Evolutionary conservation across 2,329 filamentous ascomycete species (phyloP).

Genomic region (Pyrenochaeta sp.): DNA sequence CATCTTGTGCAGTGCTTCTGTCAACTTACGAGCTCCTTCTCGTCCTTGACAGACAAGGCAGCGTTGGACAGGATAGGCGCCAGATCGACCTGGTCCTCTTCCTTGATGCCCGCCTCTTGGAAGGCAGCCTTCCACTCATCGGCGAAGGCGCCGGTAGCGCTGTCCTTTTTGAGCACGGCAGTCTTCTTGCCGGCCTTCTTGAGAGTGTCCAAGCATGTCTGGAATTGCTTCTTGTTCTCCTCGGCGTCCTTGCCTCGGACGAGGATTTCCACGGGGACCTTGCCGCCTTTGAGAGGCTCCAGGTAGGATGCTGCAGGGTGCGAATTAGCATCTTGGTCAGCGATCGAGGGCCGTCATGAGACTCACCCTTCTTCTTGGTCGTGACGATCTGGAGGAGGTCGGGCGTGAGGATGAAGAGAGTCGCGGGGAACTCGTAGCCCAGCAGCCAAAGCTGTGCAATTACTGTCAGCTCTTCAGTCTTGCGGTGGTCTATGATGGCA

Average conservation of each 20-base stretch:
- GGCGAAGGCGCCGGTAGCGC: conserved; percentile 84
- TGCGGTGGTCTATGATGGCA: not conserved
- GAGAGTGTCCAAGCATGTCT: conserved; percentile 83
- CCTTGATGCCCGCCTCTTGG: conserved; percentile 75
- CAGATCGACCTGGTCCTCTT: conserved; percentile 88
- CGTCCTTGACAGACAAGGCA: conserved; percentile 92
- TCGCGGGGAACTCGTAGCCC: conserved; percentile 98
- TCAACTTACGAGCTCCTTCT: conserved; percentile 76
- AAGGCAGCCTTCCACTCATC: conserved; percentile 95
- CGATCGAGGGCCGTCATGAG: not conserved
- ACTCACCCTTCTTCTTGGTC: conserved; percentile 91
- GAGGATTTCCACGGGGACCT: conserved; percentile 90
- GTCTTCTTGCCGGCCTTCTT: conserved; percentile 92
- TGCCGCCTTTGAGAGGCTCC: conserved; percentile 89
- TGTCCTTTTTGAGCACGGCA: conserved; percentile 85
- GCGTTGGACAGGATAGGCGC: conserved; percentile 80
- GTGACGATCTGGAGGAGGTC: conserved; percentile 93
- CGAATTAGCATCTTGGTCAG: conserved; percentile 39
- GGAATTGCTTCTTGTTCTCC: conserved; percentile 89
- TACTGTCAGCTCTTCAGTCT: conserved; percentile 31
- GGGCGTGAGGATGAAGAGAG: conserved; percentile 88
- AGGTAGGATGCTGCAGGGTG: conserved; percentile 80
- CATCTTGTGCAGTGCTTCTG: not conserved
- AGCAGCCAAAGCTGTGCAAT: conserved; percentile 87
- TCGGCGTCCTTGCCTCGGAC: conserved; percentile 91